These are phyloP conservation scores for Plasmodium falciparum DNA, from an alignment of 169 alveolate species.

Conservation along the genomic window DNA sequence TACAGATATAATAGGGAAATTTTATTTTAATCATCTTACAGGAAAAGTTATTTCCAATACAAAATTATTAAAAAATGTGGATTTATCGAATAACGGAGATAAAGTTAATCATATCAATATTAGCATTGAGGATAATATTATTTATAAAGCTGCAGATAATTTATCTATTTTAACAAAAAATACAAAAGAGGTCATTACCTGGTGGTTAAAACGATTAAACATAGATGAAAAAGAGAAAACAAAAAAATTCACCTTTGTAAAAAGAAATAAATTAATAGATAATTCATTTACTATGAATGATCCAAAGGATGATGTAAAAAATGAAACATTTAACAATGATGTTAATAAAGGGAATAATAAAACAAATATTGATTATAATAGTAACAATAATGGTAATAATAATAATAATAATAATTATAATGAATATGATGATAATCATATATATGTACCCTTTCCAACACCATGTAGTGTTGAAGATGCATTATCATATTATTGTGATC, in stretches of 20 bases:
- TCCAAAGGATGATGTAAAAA: constrained; percentile 21
- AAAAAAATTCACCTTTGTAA: constrained; percentile 81
- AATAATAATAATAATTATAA: neutral
- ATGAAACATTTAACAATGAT: neutral
- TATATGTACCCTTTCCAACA: constrained; percentile 77
- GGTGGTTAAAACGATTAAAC: constrained; percentile 77
- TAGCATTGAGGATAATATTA: constrained; percentile 7
- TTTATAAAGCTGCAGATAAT: constrained; percentile 84
- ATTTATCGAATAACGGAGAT: constrained; percentile 1
- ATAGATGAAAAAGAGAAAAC: constrained; percentile 70
- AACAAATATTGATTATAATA: neutral
- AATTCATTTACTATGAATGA: constrained; percentile 71
- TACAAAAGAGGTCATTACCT: constrained; percentile 67
- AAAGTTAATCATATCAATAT: constrained; percentile 63
- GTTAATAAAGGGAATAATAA: neutral
- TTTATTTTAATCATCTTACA: constrained; percentile 64
- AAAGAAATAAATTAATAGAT: constrained; percentile 51
- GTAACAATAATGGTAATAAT: neutral
- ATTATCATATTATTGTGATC: constrained; percentile 82
- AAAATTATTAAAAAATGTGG: constrained; percentile 49
- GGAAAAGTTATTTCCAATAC: constrained; percentile 51
- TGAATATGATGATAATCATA: neutral
- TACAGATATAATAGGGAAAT: constrained; percentile 78
- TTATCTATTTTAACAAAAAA: constrained; percentile 80
- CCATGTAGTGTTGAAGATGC: constrained; percentile 84